phyloP scores from a whole-genome alignment of 2,329 filamentous ascomycete genomes.

The Aspergillus fumigatiaffinis region DNA sequence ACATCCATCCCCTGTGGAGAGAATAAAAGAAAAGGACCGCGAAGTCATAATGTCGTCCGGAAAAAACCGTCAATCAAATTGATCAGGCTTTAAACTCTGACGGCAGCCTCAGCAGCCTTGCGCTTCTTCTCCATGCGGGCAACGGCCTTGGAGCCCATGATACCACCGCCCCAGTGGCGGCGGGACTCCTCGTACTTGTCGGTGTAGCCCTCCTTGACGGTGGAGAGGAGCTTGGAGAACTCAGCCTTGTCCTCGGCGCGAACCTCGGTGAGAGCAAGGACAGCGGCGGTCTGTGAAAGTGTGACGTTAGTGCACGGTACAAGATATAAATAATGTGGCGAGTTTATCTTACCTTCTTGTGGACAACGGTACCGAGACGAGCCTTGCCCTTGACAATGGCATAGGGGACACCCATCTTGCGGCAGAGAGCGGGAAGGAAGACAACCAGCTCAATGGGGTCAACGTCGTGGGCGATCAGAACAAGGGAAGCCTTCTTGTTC shows the following conservation, averaged over 20 bases:
- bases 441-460: slow-evolving; percentile 99
- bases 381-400: slow-evolving; percentile 99
- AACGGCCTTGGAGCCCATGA: slow-evolving; percentile 95
- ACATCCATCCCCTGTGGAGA: slow-evolving; percentile 4
- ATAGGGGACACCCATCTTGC: slow-evolving; percentile 99
- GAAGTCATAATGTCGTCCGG: slow-evolving; percentile 22
- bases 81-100: slow-evolving; percentile 79
- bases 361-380: slow-evolving; percentile 94
- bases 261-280: slow-evolving; percentile 93
- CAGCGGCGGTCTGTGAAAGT: slow-evolving; percentile 76
- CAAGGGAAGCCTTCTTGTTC: slow-evolving; percentile 99
- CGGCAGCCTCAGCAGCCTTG: slow-evolving; percentile 88
- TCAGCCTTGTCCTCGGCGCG: slow-evolving; percentile 97
- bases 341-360: slow-evolving; percentile 78
- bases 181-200: slow-evolving; percentile 91
- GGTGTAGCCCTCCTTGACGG: slow-evolving; percentile 96
- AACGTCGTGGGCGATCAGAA: slow-evolving; percentile 98
- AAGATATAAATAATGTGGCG: background rate
- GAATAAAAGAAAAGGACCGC: slow-evolving; percentile 3
- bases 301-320: slow-evolving; percentile 15
- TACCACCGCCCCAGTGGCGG: slow-evolving; percentile 98
- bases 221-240: slow-evolving; percentile 91
- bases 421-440: slow-evolving; percentile 97
- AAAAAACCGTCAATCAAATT: slow-evolving; percentile 23
- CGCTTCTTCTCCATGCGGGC: slow-evolving; percentile 76